phyloP scores from a whole-genome alignment of 768 basidiomycete genomes.

The Mrakia gelida region DNA sequence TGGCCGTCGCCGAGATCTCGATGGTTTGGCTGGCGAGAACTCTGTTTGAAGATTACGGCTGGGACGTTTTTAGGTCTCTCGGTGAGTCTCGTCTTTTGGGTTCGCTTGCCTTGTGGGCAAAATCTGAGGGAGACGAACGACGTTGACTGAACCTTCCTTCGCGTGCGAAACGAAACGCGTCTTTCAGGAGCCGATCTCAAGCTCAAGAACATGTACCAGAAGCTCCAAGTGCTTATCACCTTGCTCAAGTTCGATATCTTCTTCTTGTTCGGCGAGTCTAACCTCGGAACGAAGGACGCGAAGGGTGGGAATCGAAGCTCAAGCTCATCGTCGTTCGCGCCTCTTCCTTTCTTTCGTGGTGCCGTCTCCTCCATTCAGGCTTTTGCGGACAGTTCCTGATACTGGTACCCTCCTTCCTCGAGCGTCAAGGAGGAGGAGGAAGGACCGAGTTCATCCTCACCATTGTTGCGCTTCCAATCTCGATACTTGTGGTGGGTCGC shows the following conservation, averaged over 20 bases:
- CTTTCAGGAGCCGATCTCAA: not conserved
- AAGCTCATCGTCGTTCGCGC: not conserved
- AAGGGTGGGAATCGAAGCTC: too few relatives aligned
- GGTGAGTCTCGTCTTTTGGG: not conserved
- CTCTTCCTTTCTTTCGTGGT: not conserved
- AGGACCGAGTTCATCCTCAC: constrained; percentile 10
- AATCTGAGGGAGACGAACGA: not conserved
- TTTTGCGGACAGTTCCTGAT: constrained; percentile 16
- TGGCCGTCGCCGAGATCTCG: not conserved
- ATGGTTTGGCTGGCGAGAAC: not conserved
- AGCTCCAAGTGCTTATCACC: not conserved
- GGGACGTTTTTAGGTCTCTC: not conserved
- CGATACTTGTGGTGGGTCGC: constrained; percentile 13
- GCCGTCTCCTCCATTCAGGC: not conserved
- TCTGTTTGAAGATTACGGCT: not conserved
- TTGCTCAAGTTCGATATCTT: constrained; percentile 16
- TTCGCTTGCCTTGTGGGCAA: not conserved
- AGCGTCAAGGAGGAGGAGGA: constrained; percentile 18
- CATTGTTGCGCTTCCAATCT: constrained; percentile 13
- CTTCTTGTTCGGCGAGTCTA: not conserved
- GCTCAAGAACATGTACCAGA: constrained; percentile 1
- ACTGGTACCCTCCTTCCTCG: constrained; percentile 10
- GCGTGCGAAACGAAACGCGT: not conserved
- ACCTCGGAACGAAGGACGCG: not conserved
- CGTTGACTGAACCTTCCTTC: not conserved